Percentiles rank a stretch among this genome's conserved stretches.
Evolutionary conservation across 768 basidiomycete genomes (phyloP).

Genomic region (Gloeopeniophorella convolvens): DNA sequence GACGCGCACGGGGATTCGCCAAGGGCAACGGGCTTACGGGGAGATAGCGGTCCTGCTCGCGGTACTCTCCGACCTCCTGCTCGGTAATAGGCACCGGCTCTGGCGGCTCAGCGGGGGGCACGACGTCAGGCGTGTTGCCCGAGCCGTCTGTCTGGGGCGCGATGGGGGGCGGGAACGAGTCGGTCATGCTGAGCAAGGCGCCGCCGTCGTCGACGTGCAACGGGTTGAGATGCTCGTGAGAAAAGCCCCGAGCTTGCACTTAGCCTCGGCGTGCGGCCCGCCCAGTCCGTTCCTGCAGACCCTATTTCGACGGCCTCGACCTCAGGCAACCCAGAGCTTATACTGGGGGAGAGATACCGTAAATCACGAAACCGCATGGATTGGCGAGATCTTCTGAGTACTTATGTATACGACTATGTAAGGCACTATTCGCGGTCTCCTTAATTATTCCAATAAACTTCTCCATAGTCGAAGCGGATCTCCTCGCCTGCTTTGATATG

Average conservation of each 20-base stretch:
- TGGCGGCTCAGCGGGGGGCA: constrained; percentile 30
- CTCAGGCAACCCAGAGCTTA: no score
- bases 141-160: constrained; percentile 20
- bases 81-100: constrained; percentile 77
- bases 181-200: constrained; percentile 15
- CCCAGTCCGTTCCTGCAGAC: no score
- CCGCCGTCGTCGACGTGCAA: constrained; percentile 7
- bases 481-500: constrained; percentile 5
- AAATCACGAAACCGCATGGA: no score
- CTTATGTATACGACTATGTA: background rate
- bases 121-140: constrained; percentile 23
- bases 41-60: constrained; percentile 93
- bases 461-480: constrained; percentile 13
- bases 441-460: background rate
- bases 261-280: no score
- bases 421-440: background rate
- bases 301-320: no score
- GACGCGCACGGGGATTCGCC: background rate
- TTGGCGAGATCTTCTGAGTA: no score
- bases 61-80: constrained; percentile 88
- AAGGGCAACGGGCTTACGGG: constrained; percentile 49
- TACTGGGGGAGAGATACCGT: no score
- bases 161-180: constrained; percentile 15
- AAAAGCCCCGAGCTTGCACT: background rate
- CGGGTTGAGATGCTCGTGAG: constrained; percentile 7